Base-by-base conservation (phyloP, 441 rosid species). In the Brassica hybrid region DNA sequence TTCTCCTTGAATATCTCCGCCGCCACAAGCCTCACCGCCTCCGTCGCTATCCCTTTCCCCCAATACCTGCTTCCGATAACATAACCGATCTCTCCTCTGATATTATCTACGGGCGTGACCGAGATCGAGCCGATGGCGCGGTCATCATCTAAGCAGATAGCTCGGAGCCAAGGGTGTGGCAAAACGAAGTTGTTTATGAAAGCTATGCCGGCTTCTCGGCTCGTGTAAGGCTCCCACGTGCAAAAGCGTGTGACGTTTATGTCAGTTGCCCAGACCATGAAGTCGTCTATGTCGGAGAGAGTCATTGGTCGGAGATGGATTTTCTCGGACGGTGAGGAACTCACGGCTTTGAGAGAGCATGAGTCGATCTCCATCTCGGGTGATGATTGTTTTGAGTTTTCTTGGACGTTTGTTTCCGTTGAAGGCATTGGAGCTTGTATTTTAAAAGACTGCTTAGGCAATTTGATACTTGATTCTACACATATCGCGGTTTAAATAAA, bases 221-320 rank as follows among this genome's bases (percentile, higher is more conserved):
- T 81, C 1, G 68, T 81, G 86, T 76, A 86, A 36, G 98, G 86
- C 43, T 85, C 88, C 84, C 89, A 86, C 3, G 83, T n/a, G 85
- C 93, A 87, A 72, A 83, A 87, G 16, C 74, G 80, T 21, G 88
- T 5, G 34, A 86, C 91, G 30, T 84, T 74, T 21, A 76, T 74
- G 73, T 89, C 94, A 21, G 82, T 69, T 5, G 84, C 91, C 98
- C 92, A 93, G 1, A 85, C 90, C 96, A 89, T 89, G 87, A 91
- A 88, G 69, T 88, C 90, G 18, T 93, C 93, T 0, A 86, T 9
- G 65, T 91, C 92, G 14, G 88, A 81, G 60, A 86, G 65, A 16
- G 77, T 82, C 60, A 87, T 38, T 12, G 86, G 89, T 11, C 91
- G 79, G 43, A 88, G 88, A 59, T 90, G 81, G 36, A 89, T 17